A percentile compares a stretch with the other conserved stretches of the same genome.
Conservation (phyloP, 495 filamentous ascomycete genomes). For the Daldinia loculata region DNA sequence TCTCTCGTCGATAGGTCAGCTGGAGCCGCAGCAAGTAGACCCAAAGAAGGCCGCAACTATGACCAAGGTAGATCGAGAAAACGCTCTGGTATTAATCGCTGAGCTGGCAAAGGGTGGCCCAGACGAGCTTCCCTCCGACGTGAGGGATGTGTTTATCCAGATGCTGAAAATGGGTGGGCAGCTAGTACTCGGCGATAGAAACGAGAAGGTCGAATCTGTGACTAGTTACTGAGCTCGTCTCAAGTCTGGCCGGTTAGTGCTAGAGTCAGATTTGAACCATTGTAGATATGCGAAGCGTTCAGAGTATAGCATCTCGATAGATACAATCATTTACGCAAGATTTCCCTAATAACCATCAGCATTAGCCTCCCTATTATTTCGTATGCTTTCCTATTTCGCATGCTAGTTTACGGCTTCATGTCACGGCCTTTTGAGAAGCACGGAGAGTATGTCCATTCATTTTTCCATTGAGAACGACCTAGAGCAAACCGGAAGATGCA, state of each 20-base stretch:
- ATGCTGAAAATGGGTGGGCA: conserved; percentile 50
- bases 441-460: conserved; percentile 44
- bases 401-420: conserved; percentile 15
- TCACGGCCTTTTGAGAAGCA: conserved; percentile 17
- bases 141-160: conserved; percentile 47
- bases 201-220: neutral
- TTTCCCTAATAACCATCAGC: neutral
- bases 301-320: conserved; percentile 8
- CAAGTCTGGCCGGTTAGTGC: neutral
- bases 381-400: neutral
- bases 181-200: conserved; percentile 44
- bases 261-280: neutral
- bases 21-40: conserved; percentile 52
- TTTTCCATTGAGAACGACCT: conserved; percentile 50
- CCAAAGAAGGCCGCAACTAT: conserved; percentile 44
- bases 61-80: conserved; percentile 65
- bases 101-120: conserved; percentile 64
- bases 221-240: neutral
- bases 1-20: conserved; percentile 15
- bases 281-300: neutral
- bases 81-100: conserved; percentile 68
- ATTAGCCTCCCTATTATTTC: neutral
- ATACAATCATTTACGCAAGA: conserved; percentile 1
- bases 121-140: conserved; percentile 48
- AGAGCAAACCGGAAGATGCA: conserved; percentile 48